Evolutionary conservation across 805 yeast species (phyloP), one percentile per base, ranked within the genome.

Genomic region (Candida nemodendra): DNA sequence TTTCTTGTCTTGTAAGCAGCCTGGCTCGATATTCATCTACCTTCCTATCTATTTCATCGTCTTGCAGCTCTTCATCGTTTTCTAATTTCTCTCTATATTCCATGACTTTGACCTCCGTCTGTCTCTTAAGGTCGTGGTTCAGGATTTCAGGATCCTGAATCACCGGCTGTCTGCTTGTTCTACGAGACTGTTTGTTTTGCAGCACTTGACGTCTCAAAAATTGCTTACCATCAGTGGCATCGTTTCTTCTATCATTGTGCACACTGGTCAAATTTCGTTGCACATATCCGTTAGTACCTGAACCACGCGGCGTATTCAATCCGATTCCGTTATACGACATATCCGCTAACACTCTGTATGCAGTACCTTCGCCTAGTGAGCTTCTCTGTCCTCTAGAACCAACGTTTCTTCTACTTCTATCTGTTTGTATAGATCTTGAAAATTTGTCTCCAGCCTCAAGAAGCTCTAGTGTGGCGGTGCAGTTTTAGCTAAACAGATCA

Each of bases 321-420:
- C 83, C 83, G 29, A 78, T 71, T 4, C 81, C 80, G 50, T 75
- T 76, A 50, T 74, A 75, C 11, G 80, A 73, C 81, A 76, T 74
- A 27, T 18, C 16, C 14, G n/a, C n/a, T n/a, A n/a, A n/a, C n/a
- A n/a, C n/a, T n/a, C n/a, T n/a, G n/a, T n/a, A n/a, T n/a, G n/a
- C n/a, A n/a, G n/a, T n/a, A n/a, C n/a, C n/a, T n/a, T n/a, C n/a
- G n/a, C n/a, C n/a, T n/a, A n/a, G n/a, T n/a, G n/a, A n/a, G n/a
- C n/a, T n/a, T 33, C 18, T n/a, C 11, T 4, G 21, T n/a, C 28
- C 18, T 15, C 12, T 26, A 11, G 18, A 21, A 11, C 19, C 23
- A 25, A n/a, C 14, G 9, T 18, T 33, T 25, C 19, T 15, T 19
- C 27, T 22, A 26, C 27, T n/a, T n/a, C n/a, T n/a, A n/a, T n/a